Percentiles rank a stretch among this genome's conserved stretches.
Conservation (phyloP, 768 basidiomycete genomes). For the Floccularia luteovirens region DNA sequence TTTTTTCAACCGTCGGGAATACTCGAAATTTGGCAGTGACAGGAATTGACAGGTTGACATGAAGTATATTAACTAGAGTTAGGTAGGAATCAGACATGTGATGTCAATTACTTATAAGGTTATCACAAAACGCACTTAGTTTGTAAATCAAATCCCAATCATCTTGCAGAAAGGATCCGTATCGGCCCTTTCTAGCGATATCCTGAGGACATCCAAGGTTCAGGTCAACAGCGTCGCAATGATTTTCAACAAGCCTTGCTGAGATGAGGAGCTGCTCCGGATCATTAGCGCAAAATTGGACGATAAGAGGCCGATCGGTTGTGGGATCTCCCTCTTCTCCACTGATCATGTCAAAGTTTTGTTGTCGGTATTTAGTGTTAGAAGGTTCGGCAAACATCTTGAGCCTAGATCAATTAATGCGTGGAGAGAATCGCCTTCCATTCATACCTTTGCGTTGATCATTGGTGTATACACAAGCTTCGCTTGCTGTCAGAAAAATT, state of each 20-base stretch:
- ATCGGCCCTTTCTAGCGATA: constrained; percentile 81
- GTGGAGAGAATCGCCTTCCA: neutral
- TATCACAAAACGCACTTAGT: constrained; percentile 57
- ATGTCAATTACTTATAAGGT: neutral
- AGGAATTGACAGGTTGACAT: constrained; percentile 78
- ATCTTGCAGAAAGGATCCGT: constrained; percentile 89
- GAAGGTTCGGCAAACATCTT: constrained; percentile 57
- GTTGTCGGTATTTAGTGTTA: constrained; percentile 49
- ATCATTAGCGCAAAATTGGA: constrained; percentile 94
- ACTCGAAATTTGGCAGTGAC: constrained; percentile 96
- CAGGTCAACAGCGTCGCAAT: constrained; percentile 92
- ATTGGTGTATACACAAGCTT: constrained; percentile 95
- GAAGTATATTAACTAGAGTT: constrained; percentile 84
- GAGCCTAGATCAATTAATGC: constrained; percentile 1
- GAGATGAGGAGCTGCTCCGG: constrained; percentile 70
- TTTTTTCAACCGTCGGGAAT: constrained; percentile 79
- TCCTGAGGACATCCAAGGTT: constrained; percentile 95
- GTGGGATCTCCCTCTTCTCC: constrained; percentile 79
- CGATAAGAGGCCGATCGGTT: constrained; percentile 77
- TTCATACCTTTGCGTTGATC: constrained; percentile 84
- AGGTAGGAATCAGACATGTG: neutral
- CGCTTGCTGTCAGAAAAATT: neutral
- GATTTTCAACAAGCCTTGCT: constrained; percentile 65
- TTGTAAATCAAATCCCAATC: constrained; percentile 87
- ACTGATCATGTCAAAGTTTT: constrained; percentile 57